These are phyloP conservation scores for Fraxinus dipetala DNA, from an alignment of 305 asterid species.

Conservation along the genomic window DNA sequence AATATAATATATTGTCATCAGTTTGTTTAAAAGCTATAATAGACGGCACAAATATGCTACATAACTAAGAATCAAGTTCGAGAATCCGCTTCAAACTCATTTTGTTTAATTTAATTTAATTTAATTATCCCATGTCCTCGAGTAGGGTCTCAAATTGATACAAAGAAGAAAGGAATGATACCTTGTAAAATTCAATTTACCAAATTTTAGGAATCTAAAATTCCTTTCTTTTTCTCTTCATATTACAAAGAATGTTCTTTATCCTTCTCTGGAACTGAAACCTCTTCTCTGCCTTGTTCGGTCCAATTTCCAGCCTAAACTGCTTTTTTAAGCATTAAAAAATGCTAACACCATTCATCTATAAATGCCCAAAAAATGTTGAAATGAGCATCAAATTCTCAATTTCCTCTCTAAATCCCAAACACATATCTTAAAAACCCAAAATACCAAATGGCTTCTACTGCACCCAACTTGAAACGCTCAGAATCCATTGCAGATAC, in stretches of 20 bases:
- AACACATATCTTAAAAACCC: neutral
- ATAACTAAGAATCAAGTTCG: no score
- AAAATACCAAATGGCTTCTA: slow-evolving; percentile 39
- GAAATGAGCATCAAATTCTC: slow-evolving; percentile 12
- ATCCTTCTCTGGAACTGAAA: slow-evolving; percentile 19
- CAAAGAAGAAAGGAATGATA: slow-evolving; percentile 47
- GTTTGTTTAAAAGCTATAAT: no score
- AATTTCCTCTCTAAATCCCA: slow-evolving; percentile 12
- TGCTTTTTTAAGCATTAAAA: neutral
- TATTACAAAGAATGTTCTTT: slow-evolving; percentile 42
- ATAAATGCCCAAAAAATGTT: slow-evolving; percentile 35
- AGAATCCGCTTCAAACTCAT: no score
- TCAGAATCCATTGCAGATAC: slow-evolving; percentile 64
- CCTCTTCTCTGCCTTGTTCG: slow-evolving; percentile 21
- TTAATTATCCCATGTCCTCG: no score
- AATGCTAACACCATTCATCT: slow-evolving; percentile 24
- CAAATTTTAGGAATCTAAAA: neutral
- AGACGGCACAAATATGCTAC: no score
- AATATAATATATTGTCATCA: no score
- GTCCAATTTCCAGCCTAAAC: slow-evolving; percentile 21
- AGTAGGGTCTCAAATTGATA: no score
- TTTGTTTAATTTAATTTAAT: no score
- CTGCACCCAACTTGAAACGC: slow-evolving; percentile 51
- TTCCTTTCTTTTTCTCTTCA: slow-evolving; percentile 51
- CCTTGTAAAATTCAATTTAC: slow-evolving; percentile 25